Base-by-base conservation (phyloP, 768 basidiomycete genomes). In the Lactarius quietus region DNA sequence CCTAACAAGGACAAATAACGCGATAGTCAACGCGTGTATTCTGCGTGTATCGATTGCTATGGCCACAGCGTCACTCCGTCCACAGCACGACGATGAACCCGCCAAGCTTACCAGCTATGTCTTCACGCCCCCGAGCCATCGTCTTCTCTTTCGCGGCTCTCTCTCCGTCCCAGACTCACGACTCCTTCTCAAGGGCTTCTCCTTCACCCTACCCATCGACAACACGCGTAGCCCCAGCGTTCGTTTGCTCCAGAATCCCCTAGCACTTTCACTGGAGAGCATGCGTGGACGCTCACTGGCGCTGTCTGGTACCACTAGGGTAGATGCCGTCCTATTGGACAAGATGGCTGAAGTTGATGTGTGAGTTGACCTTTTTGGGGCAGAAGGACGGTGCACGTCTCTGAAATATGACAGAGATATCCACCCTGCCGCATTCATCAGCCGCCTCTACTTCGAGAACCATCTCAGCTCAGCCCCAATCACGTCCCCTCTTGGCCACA, bases 71-170 rank as follows among this genome's bases (percentile, higher is more conserved):
- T n/a, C n/a, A n/a, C n/a, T n/a, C n/a, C n/a, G n/a, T n/a, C 51
- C 36, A 18, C 63, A 52, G 28, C 23, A 12, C n/a, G 38, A 68
- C 28, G 59, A 65, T 74, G n/a, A n/a, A n/a, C 57, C 61, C 10
- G 26, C 39, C 2, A 64, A 65, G 48, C 48, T 69, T 17, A 70
- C 67, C 23, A 70, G 59, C 57, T 65, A 38, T 76, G 80, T 69
- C 67, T 84, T 52, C 36, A 51, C 68, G 3, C 59, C 70, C 5
- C 66, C 70, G 0, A 66, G 69, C 6, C 78, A 83, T 68, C 87
- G 90, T 45, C 81, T 90, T 0, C 82, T 92, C 29, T 92, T 90
- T 71, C 86, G 90, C 58, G 90, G 90, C 9, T 83, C 89, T 0
- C 79, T 92, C 10, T 86, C 88, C 1, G 74, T 92, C 0, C 87